phyloP scores from a whole-genome alignment of 768 basidiomycete genomes.

The Dictyophora rubrovolvata region DNA sequence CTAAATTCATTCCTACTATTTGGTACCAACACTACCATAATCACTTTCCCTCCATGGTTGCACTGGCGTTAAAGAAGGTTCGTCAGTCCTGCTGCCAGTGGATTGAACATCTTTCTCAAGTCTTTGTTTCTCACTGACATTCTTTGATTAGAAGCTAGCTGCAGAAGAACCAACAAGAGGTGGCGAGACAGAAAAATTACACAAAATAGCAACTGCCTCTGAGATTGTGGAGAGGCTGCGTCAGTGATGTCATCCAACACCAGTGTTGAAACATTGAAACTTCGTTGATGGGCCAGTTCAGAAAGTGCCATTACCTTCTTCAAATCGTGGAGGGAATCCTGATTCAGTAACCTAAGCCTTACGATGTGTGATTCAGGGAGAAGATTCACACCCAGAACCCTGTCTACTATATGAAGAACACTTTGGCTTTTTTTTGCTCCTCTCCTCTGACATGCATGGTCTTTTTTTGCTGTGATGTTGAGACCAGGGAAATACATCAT shows the following conservation, averaged over 20 bases:
- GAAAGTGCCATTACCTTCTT: slow-evolving; percentile 3
- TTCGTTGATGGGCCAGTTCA: background rate
- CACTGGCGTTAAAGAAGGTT: slow-evolving; percentile 46
- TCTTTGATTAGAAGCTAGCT: slow-evolving; percentile 10
- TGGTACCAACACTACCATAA: too few species aligned
- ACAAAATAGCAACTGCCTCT: slow-evolving; percentile 4
- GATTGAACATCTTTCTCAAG: background rate
- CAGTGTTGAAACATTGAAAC: too few species aligned
- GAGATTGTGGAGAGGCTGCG: background rate
- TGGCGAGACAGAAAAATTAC: slow-evolving; percentile 16
- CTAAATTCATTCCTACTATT: too few species aligned
- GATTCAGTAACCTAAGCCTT: slow-evolving; percentile 1
- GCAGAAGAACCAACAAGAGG: slow-evolving; percentile 14
- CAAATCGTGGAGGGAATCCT: background rate
- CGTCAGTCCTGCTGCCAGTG: slow-evolving; percentile 7
- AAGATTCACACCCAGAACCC: slow-evolving; percentile 2
- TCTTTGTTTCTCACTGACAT: slow-evolving; percentile 4
- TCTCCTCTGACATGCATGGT: slow-evolving; percentile 8
- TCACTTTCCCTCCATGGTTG: too few species aligned
- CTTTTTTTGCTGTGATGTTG: background rate
- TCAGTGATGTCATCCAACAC: background rate
- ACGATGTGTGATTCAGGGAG: slow-evolving; percentile 18
- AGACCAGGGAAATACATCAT: slow-evolving; percentile 70
- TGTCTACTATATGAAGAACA: background rate
- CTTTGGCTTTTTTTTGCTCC: too few species aligned